These are phyloP conservation scores for Leccinum pellstonianum DNA, from an alignment of 768 basidiomycete genomes.

Conservation along the genomic window DNA sequence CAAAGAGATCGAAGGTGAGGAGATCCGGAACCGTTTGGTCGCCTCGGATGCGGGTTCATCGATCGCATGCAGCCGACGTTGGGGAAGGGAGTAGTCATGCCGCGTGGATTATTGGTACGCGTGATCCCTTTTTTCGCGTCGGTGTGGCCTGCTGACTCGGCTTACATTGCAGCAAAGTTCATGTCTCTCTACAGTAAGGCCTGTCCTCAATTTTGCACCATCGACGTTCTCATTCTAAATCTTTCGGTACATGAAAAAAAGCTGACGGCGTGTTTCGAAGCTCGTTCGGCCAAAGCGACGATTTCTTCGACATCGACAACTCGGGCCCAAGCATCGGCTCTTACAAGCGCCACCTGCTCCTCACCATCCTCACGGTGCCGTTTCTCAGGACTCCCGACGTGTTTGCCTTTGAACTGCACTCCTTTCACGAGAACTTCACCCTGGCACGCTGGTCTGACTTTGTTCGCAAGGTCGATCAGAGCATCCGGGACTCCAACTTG, in stretches of 20 bases:
- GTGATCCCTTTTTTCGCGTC: background rate
- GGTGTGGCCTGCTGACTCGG: constrained; percentile 6
- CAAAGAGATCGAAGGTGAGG: constrained; percentile 28
- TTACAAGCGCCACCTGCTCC: constrained; percentile 21
- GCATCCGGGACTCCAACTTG: constrained; percentile 33
- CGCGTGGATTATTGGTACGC: constrained; percentile 30
- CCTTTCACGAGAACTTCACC: constrained; percentile 28
- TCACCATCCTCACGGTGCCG: constrained; percentile 23
- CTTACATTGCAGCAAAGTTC: constrained; percentile 22
- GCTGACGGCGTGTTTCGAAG: constrained; percentile 29
- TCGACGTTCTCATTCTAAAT: background rate
- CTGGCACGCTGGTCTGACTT: constrained; percentile 29
- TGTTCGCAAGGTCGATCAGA: constrained; percentile 31
- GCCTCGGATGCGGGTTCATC: background rate
- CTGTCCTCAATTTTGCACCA: background rate
- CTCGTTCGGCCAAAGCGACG: constrained; percentile 32
- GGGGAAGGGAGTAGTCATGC: constrained; percentile 10
- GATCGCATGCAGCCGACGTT: constrained; percentile 5
- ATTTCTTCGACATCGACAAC: constrained; percentile 32
- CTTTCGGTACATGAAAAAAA: background rate
- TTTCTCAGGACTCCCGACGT: constrained; percentile 29
- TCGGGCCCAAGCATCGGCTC: constrained; percentile 8
- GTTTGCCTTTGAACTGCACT: constrained; percentile 29
- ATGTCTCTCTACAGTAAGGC: constrained; percentile 32
- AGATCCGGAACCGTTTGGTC: background rate